Base-by-base conservation (phyloP, 495 filamentous ascomycete genomes). In the Massariosphaeria phaeospora region DNA sequence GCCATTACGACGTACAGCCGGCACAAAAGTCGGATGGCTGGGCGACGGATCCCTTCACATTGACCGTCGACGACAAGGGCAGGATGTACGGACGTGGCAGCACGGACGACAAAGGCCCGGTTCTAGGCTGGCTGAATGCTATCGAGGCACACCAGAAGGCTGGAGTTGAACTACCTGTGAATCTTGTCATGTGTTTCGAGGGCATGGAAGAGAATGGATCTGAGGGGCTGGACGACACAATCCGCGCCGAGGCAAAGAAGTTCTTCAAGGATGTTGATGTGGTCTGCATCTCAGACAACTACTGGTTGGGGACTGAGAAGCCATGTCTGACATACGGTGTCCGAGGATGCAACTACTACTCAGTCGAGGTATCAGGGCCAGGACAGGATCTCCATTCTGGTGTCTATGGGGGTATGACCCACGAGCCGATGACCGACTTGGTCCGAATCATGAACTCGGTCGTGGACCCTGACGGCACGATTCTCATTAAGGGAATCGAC, bases 141-240 rank as follows among this genome's bases (percentile, higher is more conserved):
- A 96, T 99, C 48, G 90, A 99, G 70, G 91, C 94, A 10, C 93
- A 99, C 77, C 81, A 91, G 70, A 89, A 88, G 70, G 91, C 94
- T 44, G 89, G 91, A 34, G 76, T 96, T 41, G 91, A 96, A 41
- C 83, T 97, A 66, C 94, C 94, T 5, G 91, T 99, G 61, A 99
- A 99, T 76, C 78, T 99, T 51, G 80, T 99, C 26, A 96, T 96
- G 89, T 99, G 94, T 77, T 99, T 99, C 65, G 94, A 99, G 73
- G 94, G 94, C 35, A 99, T 99, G 94, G 93, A 99, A 73, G 94
- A 99, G 73, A 95, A 95, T 69, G 94, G 94, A 34, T 95, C 89
- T 0, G 94, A 97, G 65, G 94, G 94, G 33, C 79, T 99, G 34
- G 91, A 99, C 57, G 91, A 96, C 36, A 85, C 96, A 57, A 95